phyloP scores from a whole-genome alignment of 139 green algal species.

The Spirogloea muscicola region DNA sequence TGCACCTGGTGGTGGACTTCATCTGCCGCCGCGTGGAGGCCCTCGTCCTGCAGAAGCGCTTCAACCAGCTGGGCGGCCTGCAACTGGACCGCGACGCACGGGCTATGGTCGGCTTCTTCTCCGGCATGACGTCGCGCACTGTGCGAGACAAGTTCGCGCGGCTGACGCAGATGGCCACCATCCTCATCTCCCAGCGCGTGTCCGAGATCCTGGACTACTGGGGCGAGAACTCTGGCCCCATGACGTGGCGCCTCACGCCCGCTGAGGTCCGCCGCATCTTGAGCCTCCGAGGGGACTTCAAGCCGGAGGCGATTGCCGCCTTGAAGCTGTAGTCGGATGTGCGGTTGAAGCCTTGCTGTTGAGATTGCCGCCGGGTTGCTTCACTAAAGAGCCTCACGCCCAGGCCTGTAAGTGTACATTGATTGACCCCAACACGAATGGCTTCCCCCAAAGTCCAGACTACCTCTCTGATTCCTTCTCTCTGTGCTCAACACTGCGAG shows the following conservation, averaged over 20 bases:
- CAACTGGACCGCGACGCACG: conserved; percentile 84
- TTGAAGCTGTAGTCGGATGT: conserved; percentile 54
- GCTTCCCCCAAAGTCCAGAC: no score
- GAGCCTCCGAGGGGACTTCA: conserved; percentile 72
- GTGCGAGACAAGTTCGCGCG: conserved; percentile 89
- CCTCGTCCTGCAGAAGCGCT: conserved; percentile 72
- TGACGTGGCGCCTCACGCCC: conserved; percentile 78
- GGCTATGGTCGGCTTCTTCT: conserved; percentile 63
- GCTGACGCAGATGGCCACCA: conserved; percentile 79
- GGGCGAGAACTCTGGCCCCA: conserved; percentile 60
- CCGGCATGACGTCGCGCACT: conserved; percentile 66
- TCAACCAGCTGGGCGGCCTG: conserved; percentile 92
- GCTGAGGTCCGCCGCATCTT: conserved; percentile 70
- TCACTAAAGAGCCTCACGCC: no score
- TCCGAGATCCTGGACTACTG: conserved; percentile 82
- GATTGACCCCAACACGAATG: no score
- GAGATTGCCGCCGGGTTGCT: no score
- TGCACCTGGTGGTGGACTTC: conserved; percentile 68
- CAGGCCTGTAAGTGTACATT: no score
- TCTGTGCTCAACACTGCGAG: no score
- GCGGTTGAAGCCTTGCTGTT: no score
- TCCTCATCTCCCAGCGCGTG: conserved; percentile 80
- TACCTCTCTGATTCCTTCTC: no score
- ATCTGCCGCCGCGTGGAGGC: conserved; percentile 74
- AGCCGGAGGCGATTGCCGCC: conserved; percentile 53